These are phyloP conservation scores for Backusella circina DNA, from an alignment of 192 early-diverging fungal genomes.

Conservation along the genomic window DNA sequence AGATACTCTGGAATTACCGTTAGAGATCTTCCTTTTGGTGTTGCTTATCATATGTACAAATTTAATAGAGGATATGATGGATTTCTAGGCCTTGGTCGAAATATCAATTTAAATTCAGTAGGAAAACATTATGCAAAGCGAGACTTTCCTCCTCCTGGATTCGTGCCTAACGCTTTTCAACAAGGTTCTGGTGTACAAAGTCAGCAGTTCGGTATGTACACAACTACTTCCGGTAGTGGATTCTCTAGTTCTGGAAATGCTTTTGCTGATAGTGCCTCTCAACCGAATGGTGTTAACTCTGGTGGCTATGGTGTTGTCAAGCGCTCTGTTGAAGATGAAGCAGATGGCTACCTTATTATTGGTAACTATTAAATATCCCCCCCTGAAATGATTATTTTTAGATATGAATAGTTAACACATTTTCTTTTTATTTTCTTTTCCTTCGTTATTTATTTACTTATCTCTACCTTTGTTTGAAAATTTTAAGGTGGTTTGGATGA, in stretches of 20 bases:
- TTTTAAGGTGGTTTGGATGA: conserved; percentile 30
- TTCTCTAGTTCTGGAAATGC: neutral
- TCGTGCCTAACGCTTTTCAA: conserved; percentile 22
- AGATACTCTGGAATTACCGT: conserved; percentile 21
- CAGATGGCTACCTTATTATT: conserved; percentile 31
- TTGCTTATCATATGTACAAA: conserved; percentile 30
- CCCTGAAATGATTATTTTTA: conserved; percentile 1
- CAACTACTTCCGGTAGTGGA: neutral
- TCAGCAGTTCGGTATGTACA: conserved; percentile 31
- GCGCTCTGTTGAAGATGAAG: conserved; percentile 4
- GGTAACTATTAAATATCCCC: conserved; percentile 9
- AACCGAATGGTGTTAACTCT: neutral
- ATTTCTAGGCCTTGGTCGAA: conserved; percentile 30
- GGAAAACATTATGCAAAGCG: conserved; percentile 15
- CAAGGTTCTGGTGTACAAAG: conserved; percentile 20
- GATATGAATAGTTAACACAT: neutral
- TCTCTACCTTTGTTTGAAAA: neutral
- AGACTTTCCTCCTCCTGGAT: conserved; percentile 14
- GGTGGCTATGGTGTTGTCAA: conserved; percentile 1
- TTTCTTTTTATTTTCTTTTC: neutral
- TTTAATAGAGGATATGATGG: conserved; percentile 28
- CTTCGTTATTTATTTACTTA: neutral
- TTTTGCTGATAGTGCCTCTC: neutral
- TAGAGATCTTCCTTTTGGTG: conserved; percentile 27
- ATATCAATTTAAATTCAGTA: conserved; percentile 22